These are phyloP conservation scores for Mrakia gelida DNA, from an alignment of 768 basidiomycete genomes.

Conservation along the genomic window DNA sequence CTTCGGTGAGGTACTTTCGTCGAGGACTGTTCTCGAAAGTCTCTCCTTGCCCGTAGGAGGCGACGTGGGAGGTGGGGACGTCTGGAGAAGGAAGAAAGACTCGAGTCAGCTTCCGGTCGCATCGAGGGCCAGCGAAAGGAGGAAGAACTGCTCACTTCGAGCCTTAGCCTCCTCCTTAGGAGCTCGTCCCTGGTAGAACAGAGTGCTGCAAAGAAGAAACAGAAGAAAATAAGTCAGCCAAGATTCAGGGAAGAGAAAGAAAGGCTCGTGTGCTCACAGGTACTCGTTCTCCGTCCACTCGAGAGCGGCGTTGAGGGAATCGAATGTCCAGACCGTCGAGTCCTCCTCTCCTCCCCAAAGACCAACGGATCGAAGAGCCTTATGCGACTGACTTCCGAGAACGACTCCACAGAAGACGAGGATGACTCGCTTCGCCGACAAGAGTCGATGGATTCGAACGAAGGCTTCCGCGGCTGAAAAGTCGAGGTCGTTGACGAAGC, in stretches of 20 bases:
- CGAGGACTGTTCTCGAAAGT: conserved; percentile 62
- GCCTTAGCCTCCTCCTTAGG: conserved; percentile 20
- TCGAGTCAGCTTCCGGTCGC: not conserved
- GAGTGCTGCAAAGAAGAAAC: conserved; percentile 36
- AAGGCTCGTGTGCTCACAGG: conserved; percentile 52
- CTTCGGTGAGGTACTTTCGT: conserved; percentile 62
- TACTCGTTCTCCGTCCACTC: conserved; percentile 98
- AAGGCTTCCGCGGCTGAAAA: conserved; percentile 94
- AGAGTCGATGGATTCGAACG: conserved; percentile 77
- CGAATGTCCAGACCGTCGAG: conserved; percentile 61
- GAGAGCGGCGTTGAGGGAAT: conserved; percentile 79
- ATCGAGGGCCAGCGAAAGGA: too few species aligned
- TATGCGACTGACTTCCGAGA: conserved; percentile 57
- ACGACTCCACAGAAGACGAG: conserved; percentile 82
- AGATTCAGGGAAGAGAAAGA: not conserved
- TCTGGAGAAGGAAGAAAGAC: not conserved
- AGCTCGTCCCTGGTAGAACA: conserved; percentile 39
- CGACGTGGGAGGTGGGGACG: conserved; percentile 14
- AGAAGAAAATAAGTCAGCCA: not conserved
- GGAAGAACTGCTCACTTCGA: not conserved
- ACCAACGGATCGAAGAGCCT: conserved; percentile 71
- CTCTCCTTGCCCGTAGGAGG: conserved; percentile 50
- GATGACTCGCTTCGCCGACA: conserved; percentile 68
- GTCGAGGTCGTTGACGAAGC: conserved; percentile 65
- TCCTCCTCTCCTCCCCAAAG: conserved; percentile 60